Evolutionary conservation across 2,329 filamentous ascomycete species (phyloP), one percentile per base, ranked within the genome.

Genomic region (Cucurbitaria berberidis): DNA sequence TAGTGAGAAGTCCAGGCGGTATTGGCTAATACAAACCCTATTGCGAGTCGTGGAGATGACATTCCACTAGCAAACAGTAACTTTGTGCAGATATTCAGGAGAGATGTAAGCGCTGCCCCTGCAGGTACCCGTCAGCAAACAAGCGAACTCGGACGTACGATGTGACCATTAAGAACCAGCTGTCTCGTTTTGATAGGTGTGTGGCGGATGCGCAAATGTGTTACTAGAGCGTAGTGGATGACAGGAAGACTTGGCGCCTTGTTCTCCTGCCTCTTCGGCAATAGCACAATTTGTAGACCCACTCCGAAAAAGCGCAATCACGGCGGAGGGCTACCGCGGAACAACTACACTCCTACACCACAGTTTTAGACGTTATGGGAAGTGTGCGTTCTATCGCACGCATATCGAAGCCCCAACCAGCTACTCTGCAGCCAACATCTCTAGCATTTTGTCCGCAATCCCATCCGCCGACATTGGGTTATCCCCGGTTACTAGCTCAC

Each of bases 401-500:
- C n/a, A n/a, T n/a, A n/a, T n/a, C n/a, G n/a, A n/a, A n/a, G n/a
- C n/a, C n/a, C n/a, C n/a, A n/a, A n/a, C n/a, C n/a, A n/a, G n/a
- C n/a, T 42, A 61, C 13, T 51, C 49, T 2, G 49, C 55, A 27
- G 45, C 55, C 53, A 74, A 45, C 69, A 73, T 72, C 50, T 74
- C 66, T 43, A 74, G 43, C 26, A 73, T 71, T 60, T 69, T 72
- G 19, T 68, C 62, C 1, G 64, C 70, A 49, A 74, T 58, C 16
- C 64, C 60, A 46, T 69, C 64, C n/a, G 72, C 70, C 10, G 64
- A 60, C 66, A 73, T 64, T 6, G 70, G 66, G 52, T 73, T 74
- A 2, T 65, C 71, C 2, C 67, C 70, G 2, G 65, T 72, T 6
- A 74, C 60, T 10, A 74, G 57, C 58, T 81, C 78, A 1, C 76